Conservation (phyloP, 140 eudicot species). For the Stevia rebaudiana region DNA sequence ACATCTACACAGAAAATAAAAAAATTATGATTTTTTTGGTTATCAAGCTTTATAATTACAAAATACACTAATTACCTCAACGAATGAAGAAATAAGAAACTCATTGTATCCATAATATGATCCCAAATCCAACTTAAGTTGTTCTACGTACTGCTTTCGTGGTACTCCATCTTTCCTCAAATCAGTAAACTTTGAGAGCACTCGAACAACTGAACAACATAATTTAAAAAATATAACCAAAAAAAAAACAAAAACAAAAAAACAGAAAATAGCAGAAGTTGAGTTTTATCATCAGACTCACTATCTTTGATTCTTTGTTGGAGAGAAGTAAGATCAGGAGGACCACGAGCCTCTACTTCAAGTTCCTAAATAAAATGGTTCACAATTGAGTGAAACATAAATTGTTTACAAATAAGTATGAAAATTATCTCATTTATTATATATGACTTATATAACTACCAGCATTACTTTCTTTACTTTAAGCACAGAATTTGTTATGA, state of each 20-base stretch:
- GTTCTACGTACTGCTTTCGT: conserved; percentile 74
- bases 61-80: conserved; percentile 48
- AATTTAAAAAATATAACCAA: not conserved
- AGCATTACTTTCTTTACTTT: no score
- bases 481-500: no score
- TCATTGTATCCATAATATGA: conserved; percentile 94
- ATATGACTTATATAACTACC: no score
- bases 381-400: not conserved
- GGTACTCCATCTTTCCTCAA: conserved; percentile 77
- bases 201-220: conserved; percentile 53
- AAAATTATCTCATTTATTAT: no score
- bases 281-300: conserved; percentile 28
- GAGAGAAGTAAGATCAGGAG: conserved; percentile 82
- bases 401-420: not conserved
- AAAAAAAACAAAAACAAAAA: not conserved
- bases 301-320: conserved; percentile 91
- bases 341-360: conserved; percentile 74
- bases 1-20: conserved; percentile 50
- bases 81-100: conserved; percentile 62
- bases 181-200: conserved; percentile 66
- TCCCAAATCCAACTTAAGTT: conserved; percentile 68
- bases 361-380: conserved; percentile 47
- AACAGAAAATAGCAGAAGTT: not conserved
- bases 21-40: no score
- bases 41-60: not conserved